Evolutionary conservation across 2,329 filamentous ascomycete species (phyloP), one percentile per base, ranked within the genome.

Genomic region (Diaporthe sp.): DNA sequence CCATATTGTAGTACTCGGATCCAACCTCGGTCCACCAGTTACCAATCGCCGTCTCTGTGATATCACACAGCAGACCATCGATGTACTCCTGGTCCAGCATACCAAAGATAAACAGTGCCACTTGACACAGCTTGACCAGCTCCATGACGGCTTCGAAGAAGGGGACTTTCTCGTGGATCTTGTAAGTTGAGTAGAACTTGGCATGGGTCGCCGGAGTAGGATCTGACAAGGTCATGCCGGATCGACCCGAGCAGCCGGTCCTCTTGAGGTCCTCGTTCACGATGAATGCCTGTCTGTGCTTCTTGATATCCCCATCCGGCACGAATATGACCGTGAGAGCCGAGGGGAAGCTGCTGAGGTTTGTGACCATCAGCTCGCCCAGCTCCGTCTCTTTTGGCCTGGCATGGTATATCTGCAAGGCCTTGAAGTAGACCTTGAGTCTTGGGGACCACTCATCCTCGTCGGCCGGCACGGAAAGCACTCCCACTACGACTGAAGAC

Each of bases 1-100:
- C 97, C 44, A 95, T 91, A 72, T 96, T 97, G 86, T 96, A 98
- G 80, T 97, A 93, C 77, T 98, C 96, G 0, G 92, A 93, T 2
- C 97, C 97, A 75, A 98, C 93, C 79, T 98, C 94, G 1, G 94
- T 92, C 97, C 97, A 98, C 97, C 97, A 99, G 82, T 98, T 94
- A 76, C 92, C 93, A 78, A 98, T 92, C 2, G 96, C 95, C 76
- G 90, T 92, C 82, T 99, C 97, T 0, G 97, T 98, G 56, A 97
- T 88, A 84, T 99, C 97, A 82, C 97, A 99, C 4, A 99, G 89
- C 32, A 98, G 85, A 0, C 97, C 97, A 80, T 99, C 97, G 10
- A 94, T 94, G 81, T 97, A 98, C 77, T 96, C 94, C 39, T 93
- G 89, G n/a, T 94, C 92, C 8, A 98, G 86, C 81, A 96, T 95